Percentiles rank a stretch among this genome's conserved stretches.
Conservation (phyloP, 2,329 filamentous ascomycete genomes). For the Neopestalotiopsis sp. region DNA sequence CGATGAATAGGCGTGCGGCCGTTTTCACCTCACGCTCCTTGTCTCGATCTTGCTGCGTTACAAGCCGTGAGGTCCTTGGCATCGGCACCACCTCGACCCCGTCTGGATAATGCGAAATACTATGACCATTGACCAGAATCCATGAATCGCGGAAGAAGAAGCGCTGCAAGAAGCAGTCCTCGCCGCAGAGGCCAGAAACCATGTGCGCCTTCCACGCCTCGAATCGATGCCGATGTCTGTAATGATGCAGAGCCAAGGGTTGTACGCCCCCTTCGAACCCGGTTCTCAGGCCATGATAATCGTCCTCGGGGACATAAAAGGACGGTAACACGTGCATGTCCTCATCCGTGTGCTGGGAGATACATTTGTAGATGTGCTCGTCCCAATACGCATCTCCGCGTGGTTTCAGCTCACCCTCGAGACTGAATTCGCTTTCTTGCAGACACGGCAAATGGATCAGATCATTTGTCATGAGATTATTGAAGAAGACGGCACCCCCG, state of each 20-base stretch:
- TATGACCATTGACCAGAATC: slow-evolving; percentile 53
- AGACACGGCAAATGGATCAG: slow-evolving; percentile 45
- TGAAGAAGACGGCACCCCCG: slow-evolving; percentile 50
- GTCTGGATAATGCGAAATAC: slow-evolving; percentile 47
- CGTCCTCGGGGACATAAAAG: slow-evolving; percentile 45
- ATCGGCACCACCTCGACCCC: slow-evolving; percentile 32
- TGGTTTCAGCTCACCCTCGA: slow-evolving; percentile 10
- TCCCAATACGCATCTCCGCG: slow-evolving; percentile 41
- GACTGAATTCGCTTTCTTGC: slow-evolving; percentile 19
- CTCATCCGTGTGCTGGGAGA: slow-evolving; percentile 38
- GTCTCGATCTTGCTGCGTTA: slow-evolving; percentile 15
- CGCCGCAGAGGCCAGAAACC: slow-evolving; percentile 48
- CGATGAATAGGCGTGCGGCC: slow-evolving; percentile 37
- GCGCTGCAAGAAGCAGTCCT: slow-evolving; percentile 52
- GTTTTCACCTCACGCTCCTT: slow-evolving; percentile 20
- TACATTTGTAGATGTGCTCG: slow-evolving; percentile 45
- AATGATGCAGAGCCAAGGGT: slow-evolving; percentile 47
- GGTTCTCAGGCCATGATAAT: slow-evolving; percentile 31
- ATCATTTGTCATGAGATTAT: slow-evolving; percentile 37
- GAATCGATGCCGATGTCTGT: slow-evolving; percentile 42
- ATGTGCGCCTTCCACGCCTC: slow-evolving; percentile 46
- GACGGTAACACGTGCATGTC: slow-evolving; percentile 48
- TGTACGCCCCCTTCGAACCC: slow-evolving; percentile 45
- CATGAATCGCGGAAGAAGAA: slow-evolving; percentile 49
- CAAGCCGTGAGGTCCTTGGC: slow-evolving; percentile 17